Base-by-base conservation (phyloP, 2,329 filamentous ascomycete genomes). In the Paramyrothecium roridum region DNA sequence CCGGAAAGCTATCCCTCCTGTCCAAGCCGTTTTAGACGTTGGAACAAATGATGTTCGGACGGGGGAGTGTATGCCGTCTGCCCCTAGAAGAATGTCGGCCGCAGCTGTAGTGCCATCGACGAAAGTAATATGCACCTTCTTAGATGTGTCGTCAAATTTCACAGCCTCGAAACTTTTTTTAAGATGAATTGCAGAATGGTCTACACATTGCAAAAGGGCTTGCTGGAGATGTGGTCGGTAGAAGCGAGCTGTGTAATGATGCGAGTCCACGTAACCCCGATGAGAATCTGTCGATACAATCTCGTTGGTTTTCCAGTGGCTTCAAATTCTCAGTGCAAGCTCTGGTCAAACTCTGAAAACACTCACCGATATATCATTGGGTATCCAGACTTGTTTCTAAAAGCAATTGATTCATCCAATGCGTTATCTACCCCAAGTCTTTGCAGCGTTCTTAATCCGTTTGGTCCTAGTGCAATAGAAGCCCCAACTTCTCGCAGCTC, bases 11-110 rank as follows among this genome's bases (percentile, higher is more conserved):
- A 77, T 69, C 66, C 75, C 75, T 4, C 76, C 76, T 7, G 73
- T 79, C 69, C 75, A 77, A 7, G 58, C 63, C 1, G 76, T 65
- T 16, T 64, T 63, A 13, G 76, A 71, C 0, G 69, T 63, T 0
- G 76, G 75, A 2, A 78, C 69, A 52, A 81, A 77, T n/a, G 73
- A 73, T 22, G 65, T 67, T 13, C 73, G 69, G 22, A 80, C 72
- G 2, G 71, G 67, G 20, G 78, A 81, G 60, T 79, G 76, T 49
- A 83, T 76, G 43, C 81, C 81, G 63, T 84, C 80, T 1, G 79
- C 76, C 1, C 79, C 80, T 17, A 84, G 71, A 22, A 82, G 61
- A 45, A 82, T 63, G 58, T 83, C 78, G 1, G 77, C 78, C 0
- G 65, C 62, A 0, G 69, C 69, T 3, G 63, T 69, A 0, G 71